phyloP scores from a whole-genome alignment of 1,139 yeast species.

The Sugiyamaella novakii region DNA sequence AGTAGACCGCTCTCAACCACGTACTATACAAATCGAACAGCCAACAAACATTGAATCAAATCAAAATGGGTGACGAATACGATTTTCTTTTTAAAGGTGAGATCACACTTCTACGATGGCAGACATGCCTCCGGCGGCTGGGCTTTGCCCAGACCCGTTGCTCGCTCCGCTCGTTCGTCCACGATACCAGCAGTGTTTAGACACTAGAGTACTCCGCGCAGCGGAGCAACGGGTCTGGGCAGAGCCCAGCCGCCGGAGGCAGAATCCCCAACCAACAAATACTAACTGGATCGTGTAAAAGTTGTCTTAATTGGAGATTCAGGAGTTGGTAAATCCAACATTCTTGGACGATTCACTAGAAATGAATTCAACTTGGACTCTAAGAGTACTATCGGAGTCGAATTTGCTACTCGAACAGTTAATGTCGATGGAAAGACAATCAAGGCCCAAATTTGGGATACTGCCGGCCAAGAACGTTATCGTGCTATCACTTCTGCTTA shows the following conservation, averaged over 20 bases:
- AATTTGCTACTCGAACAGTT: constrained; percentile 94
- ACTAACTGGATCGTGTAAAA: constrained; percentile 27
- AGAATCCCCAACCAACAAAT: neutral
- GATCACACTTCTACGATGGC: too few relatives aligned
- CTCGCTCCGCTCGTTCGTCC: neutral
- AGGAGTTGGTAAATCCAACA: constrained; percentile 95
- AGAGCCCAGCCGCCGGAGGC: constrained; percentile 16
- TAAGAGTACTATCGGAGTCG: constrained; percentile 95
- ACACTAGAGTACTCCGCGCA: too few relatives aligned
- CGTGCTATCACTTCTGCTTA: constrained; percentile 97
- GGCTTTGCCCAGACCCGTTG: constrained; percentile 2
- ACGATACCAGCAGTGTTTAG: too few relatives aligned
- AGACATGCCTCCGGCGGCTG: too few relatives aligned
- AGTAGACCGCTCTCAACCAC: too few relatives aligned
- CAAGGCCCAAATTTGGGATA: constrained; percentile 99
- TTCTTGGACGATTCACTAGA: constrained; percentile 89
- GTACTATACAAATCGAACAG: too few relatives aligned
- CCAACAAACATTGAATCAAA: too few relatives aligned
- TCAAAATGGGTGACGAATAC: constrained; percentile 65
- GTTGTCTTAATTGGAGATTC: constrained; percentile 96
- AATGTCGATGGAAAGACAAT: constrained; percentile 94
- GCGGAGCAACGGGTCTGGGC: constrained; percentile 12
- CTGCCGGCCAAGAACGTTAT: constrained; percentile 98
- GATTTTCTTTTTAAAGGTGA: constrained; percentile 87
- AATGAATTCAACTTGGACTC: constrained; percentile 95